A percentile compares a stretch with the other conserved stretches of the same genome.
Conservation (phyloP, 192 early-diverging fungal genomes). For the Backusella liffmaniae region DNA sequence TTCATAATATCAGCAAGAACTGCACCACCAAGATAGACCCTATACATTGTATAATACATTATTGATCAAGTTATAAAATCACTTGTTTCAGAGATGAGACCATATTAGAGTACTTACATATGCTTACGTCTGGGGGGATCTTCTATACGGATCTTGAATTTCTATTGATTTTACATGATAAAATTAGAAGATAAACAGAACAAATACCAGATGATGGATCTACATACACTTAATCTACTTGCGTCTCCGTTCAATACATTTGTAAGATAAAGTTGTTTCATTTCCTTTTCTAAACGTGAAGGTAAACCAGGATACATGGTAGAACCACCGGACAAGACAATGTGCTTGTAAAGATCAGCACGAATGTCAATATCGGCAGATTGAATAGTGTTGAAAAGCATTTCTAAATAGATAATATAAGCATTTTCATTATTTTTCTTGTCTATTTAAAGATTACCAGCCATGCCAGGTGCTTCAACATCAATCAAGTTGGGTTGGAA, state of each 20-base stretch:
- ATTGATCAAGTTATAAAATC: neutral
- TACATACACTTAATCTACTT: slow-evolving; percentile 73
- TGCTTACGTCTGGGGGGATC: slow-evolving; percentile 98
- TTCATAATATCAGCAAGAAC: slow-evolving; percentile 97
- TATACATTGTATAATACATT: neutral
- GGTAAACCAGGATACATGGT: slow-evolving; percentile 99
- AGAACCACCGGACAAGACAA: slow-evolving; percentile 97
- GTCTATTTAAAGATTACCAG: slow-evolving; percentile 52
- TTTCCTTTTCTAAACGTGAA: slow-evolving; percentile 95
- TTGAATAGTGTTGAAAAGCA: slow-evolving; percentile 92
- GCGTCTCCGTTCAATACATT: slow-evolving; percentile 87
- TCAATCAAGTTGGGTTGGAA: slow-evolving; percentile 99
- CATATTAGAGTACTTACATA: slow-evolving; percentile 50
- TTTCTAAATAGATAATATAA: slow-evolving; percentile 54
- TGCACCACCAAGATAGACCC: slow-evolving; percentile 96
- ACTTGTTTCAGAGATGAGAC: neutral
- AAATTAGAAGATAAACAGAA: neutral
- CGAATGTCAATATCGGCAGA: slow-evolving; percentile 90
- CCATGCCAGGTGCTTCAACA: slow-evolving; percentile 90
- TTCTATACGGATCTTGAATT: slow-evolving; percentile 97
- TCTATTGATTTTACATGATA: slow-evolving; percentile 47
- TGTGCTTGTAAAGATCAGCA: slow-evolving; percentile 94
- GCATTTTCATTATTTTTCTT: neutral
- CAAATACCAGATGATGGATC: neutral
- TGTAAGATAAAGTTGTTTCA: slow-evolving; percentile 93